These are phyloP conservation scores for Tilletia indica DNA, from an alignment of 1,284 basidiomycete genomes.

Conservation along the genomic window DNA sequence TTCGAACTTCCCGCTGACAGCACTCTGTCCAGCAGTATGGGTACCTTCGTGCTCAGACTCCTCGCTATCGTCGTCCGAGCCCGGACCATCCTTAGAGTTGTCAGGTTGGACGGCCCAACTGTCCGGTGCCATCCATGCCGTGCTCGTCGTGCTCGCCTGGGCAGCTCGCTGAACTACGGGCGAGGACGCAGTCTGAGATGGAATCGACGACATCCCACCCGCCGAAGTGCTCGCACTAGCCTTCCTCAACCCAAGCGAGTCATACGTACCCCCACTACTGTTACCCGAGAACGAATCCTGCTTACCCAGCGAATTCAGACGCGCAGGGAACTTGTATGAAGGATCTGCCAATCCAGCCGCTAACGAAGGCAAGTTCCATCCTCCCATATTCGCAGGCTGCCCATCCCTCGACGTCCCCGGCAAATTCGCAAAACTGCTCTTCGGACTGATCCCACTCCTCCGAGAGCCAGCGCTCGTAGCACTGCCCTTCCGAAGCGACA, in stretches of 20 bases:
- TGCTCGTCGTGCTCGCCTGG: conserved; percentile 4
- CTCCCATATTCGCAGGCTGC: conserved; percentile 17
- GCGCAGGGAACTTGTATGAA: conserved; percentile 36
- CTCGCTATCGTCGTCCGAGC: conserved; percentile 34
- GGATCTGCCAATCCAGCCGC: conserved; percentile 30
- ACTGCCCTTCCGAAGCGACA: conserved; percentile 9
- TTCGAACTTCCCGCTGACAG: conserved; percentile 14
- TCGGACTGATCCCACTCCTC: conserved; percentile 43
- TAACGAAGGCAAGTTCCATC: conserved; percentile 22
- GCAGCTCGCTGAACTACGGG: background rate
- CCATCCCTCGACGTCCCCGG: conserved; percentile 23
- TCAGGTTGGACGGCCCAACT: conserved; percentile 54
- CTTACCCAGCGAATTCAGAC: conserved; percentile 18
- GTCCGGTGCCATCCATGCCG: conserved; percentile 52
- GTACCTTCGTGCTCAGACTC: conserved; percentile 29
- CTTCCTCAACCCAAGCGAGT: conserved; percentile 29
- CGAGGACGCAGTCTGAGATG: background rate
- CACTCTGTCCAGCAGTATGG: background rate
- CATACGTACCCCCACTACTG: background rate
- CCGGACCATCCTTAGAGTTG: conserved; percentile 34
- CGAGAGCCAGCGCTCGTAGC: conserved; percentile 9
- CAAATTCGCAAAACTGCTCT: conserved; percentile 39
- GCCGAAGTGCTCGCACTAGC: conserved; percentile 29
- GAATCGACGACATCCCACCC: background rate
- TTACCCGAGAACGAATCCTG: background rate